These are phyloP conservation scores for Geopyxis carbonaria DNA, from an alignment of 495 filamentous ascomycete species.

Conservation along the genomic window DNA sequence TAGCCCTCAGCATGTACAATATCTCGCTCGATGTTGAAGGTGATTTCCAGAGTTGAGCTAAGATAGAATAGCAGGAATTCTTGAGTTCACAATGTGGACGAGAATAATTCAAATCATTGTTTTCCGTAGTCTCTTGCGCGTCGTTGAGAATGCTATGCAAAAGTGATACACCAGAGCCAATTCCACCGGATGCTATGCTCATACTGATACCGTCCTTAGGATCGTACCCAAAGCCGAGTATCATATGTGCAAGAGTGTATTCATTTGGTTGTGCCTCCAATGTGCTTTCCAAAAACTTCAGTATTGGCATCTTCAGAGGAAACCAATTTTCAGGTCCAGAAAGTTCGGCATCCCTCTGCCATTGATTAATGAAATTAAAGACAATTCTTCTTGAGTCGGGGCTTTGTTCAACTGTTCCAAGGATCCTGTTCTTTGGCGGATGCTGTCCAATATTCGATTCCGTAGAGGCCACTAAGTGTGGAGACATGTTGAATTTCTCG, in stretches of 20 bases:
- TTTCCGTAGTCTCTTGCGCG: constrained; percentile 36
- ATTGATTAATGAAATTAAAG: constrained; percentile 25
- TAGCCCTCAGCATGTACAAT: constrained; percentile 56
- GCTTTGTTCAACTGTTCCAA: constrained; percentile 20
- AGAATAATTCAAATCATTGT: not conserved
- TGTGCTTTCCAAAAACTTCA: constrained; percentile 67
- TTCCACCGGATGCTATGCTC: constrained; percentile 19
- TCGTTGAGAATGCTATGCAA: constrained; percentile 63
- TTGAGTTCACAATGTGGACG: constrained; percentile 35
- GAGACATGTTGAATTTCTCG: constrained; percentile 67
- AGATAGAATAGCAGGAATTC: constrained; percentile 54
- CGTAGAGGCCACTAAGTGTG: constrained; percentile 47
- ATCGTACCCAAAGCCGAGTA: constrained; percentile 72
- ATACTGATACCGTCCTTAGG: constrained; percentile 20
- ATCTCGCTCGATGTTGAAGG: constrained; percentile 59
- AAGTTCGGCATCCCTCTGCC: constrained; percentile 15
- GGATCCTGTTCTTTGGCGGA: constrained; percentile 15
- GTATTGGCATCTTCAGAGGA: constrained; percentile 55
- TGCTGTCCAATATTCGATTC: constrained; percentile 24
- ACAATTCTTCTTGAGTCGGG: constrained; percentile 21
- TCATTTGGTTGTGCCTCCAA: constrained; percentile 48
- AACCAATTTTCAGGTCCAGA: constrained; percentile 31
- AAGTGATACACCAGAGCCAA: constrained; percentile 43
- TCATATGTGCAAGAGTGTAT: constrained; percentile 72
- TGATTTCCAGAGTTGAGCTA: constrained; percentile 68